phyloP scores from a whole-genome alignment of 768 basidiomycete genomes.

The Clitopilus hobsonii region DNA sequence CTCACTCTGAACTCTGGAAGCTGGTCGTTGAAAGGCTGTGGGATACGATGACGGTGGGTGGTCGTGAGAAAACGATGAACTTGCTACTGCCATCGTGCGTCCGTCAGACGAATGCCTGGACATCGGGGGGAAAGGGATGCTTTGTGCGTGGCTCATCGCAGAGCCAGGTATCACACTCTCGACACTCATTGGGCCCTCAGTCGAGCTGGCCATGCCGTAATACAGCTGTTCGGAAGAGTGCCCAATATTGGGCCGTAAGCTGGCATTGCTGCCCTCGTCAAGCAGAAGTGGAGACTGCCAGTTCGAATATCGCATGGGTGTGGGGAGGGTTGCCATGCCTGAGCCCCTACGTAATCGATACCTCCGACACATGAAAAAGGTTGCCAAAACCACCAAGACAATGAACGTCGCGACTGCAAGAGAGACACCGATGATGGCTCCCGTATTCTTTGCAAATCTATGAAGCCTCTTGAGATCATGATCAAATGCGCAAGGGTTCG shows the following conservation, averaged over 20 bases:
- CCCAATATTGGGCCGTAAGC: conserved; percentile 18
- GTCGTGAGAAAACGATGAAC: not conserved
- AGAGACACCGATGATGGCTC: conserved; percentile 33
- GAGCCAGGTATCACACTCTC: not conserved
- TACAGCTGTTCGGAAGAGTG: conserved; percentile 4
- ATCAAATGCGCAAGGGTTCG: not conserved
- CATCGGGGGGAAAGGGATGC: not conserved
- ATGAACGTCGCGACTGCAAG: conserved; percentile 22
- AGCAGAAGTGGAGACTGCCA: conserved; percentile 6
- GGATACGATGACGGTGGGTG: not conserved
- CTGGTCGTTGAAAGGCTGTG: not conserved
- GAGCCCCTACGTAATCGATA: conserved; percentile 12
- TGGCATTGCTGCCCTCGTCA: conserved; percentile 28
- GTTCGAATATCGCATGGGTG: conserved; percentile 6
- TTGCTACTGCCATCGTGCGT: not conserved
- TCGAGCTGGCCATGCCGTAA: not conserved
- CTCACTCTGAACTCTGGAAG: not conserved
- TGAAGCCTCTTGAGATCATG: not conserved
- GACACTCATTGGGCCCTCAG: not conserved
- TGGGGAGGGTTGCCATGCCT: conserved; percentile 4
- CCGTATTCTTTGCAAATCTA: conserved; percentile 33
- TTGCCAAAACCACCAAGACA: conserved; percentile 21
- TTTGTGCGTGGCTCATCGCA: not conserved
- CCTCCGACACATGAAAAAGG: conserved; percentile 27
- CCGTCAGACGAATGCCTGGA: not conserved